Conservation (phyloP, 768 basidiomycete genomes). For the Lentinula aciculospora region DNA sequence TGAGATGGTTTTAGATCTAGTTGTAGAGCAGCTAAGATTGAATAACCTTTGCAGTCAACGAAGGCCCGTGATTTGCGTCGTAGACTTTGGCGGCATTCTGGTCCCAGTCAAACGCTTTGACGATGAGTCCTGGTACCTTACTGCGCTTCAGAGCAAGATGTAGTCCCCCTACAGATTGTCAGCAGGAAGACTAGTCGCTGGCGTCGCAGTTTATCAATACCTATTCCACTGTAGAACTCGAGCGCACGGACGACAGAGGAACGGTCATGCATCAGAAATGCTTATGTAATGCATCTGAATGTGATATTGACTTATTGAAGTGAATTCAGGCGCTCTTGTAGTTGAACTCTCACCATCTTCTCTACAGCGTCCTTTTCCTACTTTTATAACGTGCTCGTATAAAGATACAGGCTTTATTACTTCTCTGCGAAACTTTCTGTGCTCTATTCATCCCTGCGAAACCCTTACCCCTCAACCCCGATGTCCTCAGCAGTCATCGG, state of each 20-base stretch:
- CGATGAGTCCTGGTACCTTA: constrained; percentile 36
- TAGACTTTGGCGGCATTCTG: constrained; percentile 70
- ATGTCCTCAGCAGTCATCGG: background rate
- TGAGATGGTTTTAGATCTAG: constrained; percentile 14
- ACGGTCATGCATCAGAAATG: background rate
- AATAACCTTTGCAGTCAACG: constrained; percentile 52
- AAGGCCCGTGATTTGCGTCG: constrained; percentile 46
- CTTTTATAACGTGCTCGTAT: background rate
- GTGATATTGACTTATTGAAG: background rate
- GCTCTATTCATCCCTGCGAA: background rate
- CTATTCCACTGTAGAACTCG: constrained; percentile 83
- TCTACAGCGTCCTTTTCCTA: background rate
- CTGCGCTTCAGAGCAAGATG: constrained; percentile 61
- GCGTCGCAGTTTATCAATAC: constrained; percentile 24
- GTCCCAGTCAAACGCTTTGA: constrained; percentile 83
- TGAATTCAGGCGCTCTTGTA: background rate
- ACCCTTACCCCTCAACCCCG: background rate
- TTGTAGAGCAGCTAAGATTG: background rate
- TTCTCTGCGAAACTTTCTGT: background rate
- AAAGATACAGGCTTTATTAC: background rate
- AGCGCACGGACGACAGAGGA: constrained; percentile 21
- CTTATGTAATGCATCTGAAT: background rate
- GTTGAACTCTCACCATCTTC: background rate
- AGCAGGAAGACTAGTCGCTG: background rate
- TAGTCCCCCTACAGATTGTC: constrained; percentile 50